Base-by-base conservation (phyloP, 208 protist species). In the Acanthamoeba lenticulata region DNA sequence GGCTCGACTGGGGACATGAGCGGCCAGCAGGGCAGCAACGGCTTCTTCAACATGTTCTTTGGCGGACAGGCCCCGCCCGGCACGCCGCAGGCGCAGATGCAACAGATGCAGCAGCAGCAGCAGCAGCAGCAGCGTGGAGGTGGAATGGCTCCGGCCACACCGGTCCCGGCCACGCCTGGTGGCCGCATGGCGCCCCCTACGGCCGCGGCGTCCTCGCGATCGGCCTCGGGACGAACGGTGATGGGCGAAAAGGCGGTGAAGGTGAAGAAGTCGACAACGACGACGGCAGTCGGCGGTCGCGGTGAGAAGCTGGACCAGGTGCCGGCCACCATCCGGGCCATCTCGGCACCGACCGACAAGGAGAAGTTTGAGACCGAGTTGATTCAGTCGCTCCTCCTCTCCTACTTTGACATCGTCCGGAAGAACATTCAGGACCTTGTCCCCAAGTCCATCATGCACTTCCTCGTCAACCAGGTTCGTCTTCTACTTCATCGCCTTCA, bases 371-470 rank as follows among this genome's bases (percentile, higher is more conserved):
- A 97, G 74, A 97, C 95, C 34, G 95, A 97, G 55, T 90, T 97
- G 29, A 97, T 97, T 52, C 34, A 95, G 62, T 57, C 79, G 32
- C 83, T 98, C 6, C 62, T 98, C 29, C 32, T 92, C 13, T 94
- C 92, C 9, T 98, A 98, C 94, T 98, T 98, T 85, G 79, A 95
- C 40, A 97, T 98, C 77, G 97, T 98, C 19, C 94, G 96, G 62
- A 97, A 97, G 95, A 98, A 95, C 72, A 91, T 98, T 15, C 95
- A 97, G 55, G 99, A 99, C 94, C 97, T 98, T 92, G 98, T 99
- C 13, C 99, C 99, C 57, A 99, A 99, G 97, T 97, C 98, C 34
- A 99, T 99, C 83, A 99, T 99, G 89, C 97, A 99, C 90, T 99
- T 99, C 79, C 98, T 99, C 94, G 99, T 99, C 74, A 98, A 99